These are phyloP conservation scores for Aspergillus aculeatus DNA, from an alignment of 2,329 filamentous ascomycete genomes.

Conservation along the genomic window DNA sequence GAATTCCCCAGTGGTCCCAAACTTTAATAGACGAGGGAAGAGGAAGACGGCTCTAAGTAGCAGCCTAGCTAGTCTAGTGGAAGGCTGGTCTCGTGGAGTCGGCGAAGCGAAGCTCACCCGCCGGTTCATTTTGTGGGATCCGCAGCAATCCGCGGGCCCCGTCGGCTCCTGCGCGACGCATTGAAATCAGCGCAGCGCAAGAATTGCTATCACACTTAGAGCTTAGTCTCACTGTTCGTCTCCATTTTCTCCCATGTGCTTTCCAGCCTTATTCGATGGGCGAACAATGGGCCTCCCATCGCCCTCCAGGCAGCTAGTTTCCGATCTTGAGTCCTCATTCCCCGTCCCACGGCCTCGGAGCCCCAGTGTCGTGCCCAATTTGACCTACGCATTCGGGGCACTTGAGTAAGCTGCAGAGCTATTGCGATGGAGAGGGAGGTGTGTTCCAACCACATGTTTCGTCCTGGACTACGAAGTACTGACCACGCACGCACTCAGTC, in stretches of 20 bases:
- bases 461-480: no score
- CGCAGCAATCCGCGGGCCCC: neutral
- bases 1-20: conserved; percentile 12
- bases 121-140: conserved; percentile 10
- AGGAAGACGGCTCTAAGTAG: neutral
- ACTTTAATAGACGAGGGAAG: conserved; percentile 17
- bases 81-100: conserved; percentile 15
- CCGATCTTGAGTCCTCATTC: neutral
- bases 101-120: conserved; percentile 16
- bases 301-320: neutral
- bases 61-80: neutral
- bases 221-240: neutral
- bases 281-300: neutral
- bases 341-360: neutral
- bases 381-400: neutral
- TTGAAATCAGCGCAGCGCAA: neutral
- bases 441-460: no score
- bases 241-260: neutral
- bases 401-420: neutral
- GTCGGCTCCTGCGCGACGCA: neutral
- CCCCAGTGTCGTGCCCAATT: neutral
- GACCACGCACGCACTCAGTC: neutral
- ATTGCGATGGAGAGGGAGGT: no score
- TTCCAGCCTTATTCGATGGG: neutral
- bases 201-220: neutral